Percentiles rank a stretch among this genome's conserved stretches.
Evolutionary conservation across 345 rosid genomes (phyloP).

Genomic region (Fremontodendron californicum): DNA sequence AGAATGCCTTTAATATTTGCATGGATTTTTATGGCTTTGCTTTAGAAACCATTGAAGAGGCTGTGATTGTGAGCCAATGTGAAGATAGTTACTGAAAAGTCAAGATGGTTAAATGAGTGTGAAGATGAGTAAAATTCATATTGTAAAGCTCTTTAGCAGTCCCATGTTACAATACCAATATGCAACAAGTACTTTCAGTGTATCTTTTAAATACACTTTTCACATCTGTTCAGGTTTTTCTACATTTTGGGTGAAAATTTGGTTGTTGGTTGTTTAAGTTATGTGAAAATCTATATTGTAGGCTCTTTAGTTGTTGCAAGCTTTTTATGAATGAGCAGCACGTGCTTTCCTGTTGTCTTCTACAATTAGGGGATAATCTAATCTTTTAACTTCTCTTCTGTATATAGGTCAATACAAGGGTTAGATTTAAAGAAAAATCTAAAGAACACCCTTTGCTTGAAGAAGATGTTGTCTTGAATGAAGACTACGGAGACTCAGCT

Average conservation of each 20-base stretch:
- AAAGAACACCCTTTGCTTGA: slow-evolving; percentile 44
- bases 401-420: slow-evolving; percentile 53
- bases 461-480: slow-evolving; percentile 45
- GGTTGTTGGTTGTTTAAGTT: background rate
- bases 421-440: slow-evolving; percentile 56
- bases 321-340: background rate
- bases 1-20: background rate
- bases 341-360: background rate
- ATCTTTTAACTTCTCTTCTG: slow-evolving; percentile 6
- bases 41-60: background rate
- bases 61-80: background rate
- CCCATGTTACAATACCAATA: background rate
- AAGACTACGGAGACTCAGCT: slow-evolving; percentile 54
- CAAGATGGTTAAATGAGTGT: background rate
- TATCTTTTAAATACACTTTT: background rate
- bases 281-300: background rate
- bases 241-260: background rate
- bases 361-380: background rate
- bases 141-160: background rate
- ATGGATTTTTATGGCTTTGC: background rate
- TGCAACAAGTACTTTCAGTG: background rate
- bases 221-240: background rate
- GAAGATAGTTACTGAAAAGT: background rate
- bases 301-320: background rate
- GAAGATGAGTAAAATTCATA: background rate